These are phyloP conservation scores for Prototheca wickerhamii DNA, from an alignment of 163 green algal species.

Conservation along the genomic window DNA sequence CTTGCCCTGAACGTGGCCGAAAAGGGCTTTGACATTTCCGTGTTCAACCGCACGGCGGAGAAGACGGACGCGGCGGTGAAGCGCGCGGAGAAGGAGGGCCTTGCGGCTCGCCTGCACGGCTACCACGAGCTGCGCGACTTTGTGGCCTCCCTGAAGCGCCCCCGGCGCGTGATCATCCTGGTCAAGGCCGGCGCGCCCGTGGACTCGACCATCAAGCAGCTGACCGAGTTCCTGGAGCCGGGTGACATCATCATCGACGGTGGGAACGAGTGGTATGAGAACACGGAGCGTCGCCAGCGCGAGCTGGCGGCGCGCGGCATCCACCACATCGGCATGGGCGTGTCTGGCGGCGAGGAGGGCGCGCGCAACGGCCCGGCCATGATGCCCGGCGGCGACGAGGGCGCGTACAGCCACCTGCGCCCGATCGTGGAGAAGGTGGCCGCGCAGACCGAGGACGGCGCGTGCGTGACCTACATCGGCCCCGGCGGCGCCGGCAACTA, in stretches of 20 bases:
- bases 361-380: conserved; percentile 86
- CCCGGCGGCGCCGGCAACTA: conserved; percentile 88
- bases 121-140: conserved; percentile 90
- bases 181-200: conserved; percentile 93
- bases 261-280: conserved; percentile 99
- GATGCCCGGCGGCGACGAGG: conserved; percentile 87
- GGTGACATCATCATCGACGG: conserved; percentile 98
- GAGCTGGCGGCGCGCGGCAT: conserved; percentile 76
- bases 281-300: conserved; percentile 84
- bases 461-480: conserved; percentile 94
- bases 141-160: conserved; percentile 73
- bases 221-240: conserved; percentile 82
- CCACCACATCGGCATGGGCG: conserved; percentile 95
- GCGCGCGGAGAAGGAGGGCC: conserved; percentile 84
- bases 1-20: conserved; percentile 96
- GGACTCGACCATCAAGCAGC: conserved; percentile 80
- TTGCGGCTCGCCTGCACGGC: conserved; percentile 44
- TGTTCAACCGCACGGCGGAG: conserved; percentile 88
- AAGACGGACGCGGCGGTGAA: conserved; percentile 88
- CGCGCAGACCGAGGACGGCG: conserved; percentile 90
- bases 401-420: conserved; percentile 77
- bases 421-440: conserved; percentile 86
- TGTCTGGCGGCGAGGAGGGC: conserved; percentile 95
- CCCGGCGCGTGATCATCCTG: conserved; percentile 91
- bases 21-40: conserved; percentile 95